Conservation (phyloP, 2,329 filamentous ascomycete species). For the Arthrocladium fulminans region DNA sequence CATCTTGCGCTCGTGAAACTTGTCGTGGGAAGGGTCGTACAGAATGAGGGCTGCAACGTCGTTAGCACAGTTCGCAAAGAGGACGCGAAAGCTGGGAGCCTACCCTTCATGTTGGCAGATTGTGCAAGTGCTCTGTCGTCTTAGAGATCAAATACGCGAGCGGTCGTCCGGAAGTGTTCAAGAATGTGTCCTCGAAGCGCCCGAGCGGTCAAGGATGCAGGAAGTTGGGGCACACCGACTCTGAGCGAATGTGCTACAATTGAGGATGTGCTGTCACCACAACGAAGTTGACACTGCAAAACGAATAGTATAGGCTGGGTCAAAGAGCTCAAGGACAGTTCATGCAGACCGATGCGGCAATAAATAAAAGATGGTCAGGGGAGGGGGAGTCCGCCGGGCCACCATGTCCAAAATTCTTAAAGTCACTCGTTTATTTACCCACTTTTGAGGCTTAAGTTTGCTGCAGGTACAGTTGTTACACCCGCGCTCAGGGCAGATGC, state of each 20-base stretch:
- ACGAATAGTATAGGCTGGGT: not conserved
- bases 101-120: slow-evolving; percentile 36
- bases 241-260: slow-evolving; percentile 4
- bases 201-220: slow-evolving; percentile 2
- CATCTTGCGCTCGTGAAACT: slow-evolving; percentile 13
- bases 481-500: not conserved
- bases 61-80: slow-evolving; percentile 9
- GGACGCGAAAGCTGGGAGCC: slow-evolving; percentile 19
- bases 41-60: slow-evolving; percentile 18
- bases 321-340: slow-evolving; percentile 4
- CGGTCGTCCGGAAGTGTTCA: not conserved
- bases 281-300: not conserved
- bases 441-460: not conserved
- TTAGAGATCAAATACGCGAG: not conserved
- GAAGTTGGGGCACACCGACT: not conserved
- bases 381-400: slow-evolving; percentile 1
- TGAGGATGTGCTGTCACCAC: not conserved
- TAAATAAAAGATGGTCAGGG: slow-evolving; percentile 1
- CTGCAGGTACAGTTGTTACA: not conserved
- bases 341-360: not conserved
- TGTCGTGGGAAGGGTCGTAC: slow-evolving; percentile 12
- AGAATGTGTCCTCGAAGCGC: slow-evolving; percentile 1
- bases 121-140: not conserved
- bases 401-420: slow-evolving; percentile 4
- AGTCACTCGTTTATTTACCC: not conserved